Evolutionary conservation across 495 filamentous ascomycete genomes (phyloP), one percentile per base, ranked within the genome.

Genomic region (Tuber microsphaerosporum): DNA sequence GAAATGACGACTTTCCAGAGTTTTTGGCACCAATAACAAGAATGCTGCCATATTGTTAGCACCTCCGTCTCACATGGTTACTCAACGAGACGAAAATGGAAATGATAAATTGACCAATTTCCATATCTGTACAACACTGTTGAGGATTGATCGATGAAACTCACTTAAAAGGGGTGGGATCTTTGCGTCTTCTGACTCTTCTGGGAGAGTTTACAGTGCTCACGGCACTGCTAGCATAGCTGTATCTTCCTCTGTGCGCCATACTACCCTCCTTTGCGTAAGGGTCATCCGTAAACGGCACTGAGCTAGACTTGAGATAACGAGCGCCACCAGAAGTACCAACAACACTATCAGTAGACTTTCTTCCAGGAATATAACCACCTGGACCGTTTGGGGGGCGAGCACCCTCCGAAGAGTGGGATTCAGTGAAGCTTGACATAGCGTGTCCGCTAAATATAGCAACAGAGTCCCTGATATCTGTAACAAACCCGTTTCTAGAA

Each of bases 131-230:
- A 8, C 37, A 70, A 73, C 20, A 37, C 26, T 61, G 39, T 1
- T 19, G 31, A 46, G 16, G 31, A 70, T 74, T 22, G 7, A 43
- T 73, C 71, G 65, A 74, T 19, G 31, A 39, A 81, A 87, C 94
- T 88, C 86, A 99, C 95, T 99, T 99, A 88, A 97, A 98, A 10
- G 95, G 92, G 9, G 94, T 97, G 34, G 95, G 95, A 82, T 99
- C 95, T 87, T 95, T 97, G 85, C 95, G 92, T 84, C 95, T 90
- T 78, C 95, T 89, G 70, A 98, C 90, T 81, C 95, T 90, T 76
- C 95, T 89, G 68, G 95, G 95, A 85, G 93, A 97, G 86, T 97
- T 97, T 85, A 97, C 90, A 75, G 92, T 93, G 85, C 93, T 97
- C 71, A 93, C 88, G 44, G 92, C 91, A 84, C 92, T 96, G 85